Percentiles rank a stretch among this genome's conserved stretches.
Conservation (phyloP, 331 rosid species). For the Malus hybrid region DNA sequence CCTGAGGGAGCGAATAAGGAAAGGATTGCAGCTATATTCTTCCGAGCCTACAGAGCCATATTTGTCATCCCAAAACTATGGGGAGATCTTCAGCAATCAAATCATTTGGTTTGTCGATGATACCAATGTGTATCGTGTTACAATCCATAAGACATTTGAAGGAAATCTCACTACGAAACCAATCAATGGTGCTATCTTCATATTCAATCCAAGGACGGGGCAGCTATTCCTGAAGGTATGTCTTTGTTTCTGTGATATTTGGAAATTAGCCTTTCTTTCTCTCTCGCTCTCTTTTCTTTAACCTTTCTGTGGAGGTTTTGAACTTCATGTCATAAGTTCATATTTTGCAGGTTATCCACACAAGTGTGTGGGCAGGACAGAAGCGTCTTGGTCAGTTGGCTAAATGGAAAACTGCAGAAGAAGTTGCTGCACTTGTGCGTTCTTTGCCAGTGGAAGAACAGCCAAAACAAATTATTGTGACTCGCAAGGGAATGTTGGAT, state of each 20-base stretch:
- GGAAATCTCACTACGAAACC: slow-evolving; percentile 97
- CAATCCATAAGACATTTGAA: slow-evolving; percentile 92
- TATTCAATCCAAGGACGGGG: slow-evolving; percentile 96
- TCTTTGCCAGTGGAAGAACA: slow-evolving; percentile 97
- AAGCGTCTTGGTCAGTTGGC: slow-evolving; percentile 99
- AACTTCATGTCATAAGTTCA: slow-evolving; percentile 5
- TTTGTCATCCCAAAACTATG: slow-evolving; percentile 93
- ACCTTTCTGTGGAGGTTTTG: neutral
- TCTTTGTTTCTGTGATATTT: neutral
- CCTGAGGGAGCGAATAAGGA: slow-evolving; percentile 94
- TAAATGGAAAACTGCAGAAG: slow-evolving; percentile 99
- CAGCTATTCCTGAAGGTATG: slow-evolving; percentile 86
- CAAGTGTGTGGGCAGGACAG: slow-evolving; percentile 99
- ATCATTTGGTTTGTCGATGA: slow-evolving; percentile 99
- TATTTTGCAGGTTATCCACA: slow-evolving; percentile 77
- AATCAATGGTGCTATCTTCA: slow-evolving; percentile 94
- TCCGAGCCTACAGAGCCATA: slow-evolving; percentile 99
- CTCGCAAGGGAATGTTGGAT: slow-evolving; percentile 97
- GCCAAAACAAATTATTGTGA: slow-evolving; percentile 93
- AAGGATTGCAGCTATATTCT: slow-evolving; percentile 94
- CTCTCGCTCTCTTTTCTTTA: neutral
- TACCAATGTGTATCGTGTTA: slow-evolving; percentile 95
- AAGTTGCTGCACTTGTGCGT: slow-evolving; percentile 98
- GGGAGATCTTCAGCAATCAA: slow-evolving; percentile 97
- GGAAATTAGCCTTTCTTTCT: neutral